Percentiles rank a stretch among this genome's conserved stretches.
Evolutionary conservation across 139 green algal genomes (phyloP).

Genomic region (Raphidocelis subcapitata): DNA sequence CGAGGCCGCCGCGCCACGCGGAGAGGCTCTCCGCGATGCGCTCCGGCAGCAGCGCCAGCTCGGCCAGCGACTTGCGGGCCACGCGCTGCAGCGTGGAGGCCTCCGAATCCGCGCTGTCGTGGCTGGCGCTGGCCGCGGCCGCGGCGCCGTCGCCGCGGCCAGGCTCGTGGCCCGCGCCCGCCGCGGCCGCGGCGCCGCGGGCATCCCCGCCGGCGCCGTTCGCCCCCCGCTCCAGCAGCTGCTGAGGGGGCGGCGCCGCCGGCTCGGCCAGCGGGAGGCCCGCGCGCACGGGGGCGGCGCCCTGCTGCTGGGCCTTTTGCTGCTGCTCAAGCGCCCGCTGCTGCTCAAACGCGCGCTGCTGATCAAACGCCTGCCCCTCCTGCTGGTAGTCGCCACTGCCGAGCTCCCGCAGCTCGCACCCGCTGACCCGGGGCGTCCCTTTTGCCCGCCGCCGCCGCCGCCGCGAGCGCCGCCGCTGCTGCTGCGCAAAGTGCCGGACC

Average conservation of each 20-base stretch:
- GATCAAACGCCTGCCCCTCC: not conserved
- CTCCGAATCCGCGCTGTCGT: no score
- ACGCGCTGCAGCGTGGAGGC: constrained; percentile 15
- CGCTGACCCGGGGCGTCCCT: not conserved
- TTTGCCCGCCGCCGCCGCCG: no score
- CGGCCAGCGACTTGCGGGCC: constrained; percentile 12
- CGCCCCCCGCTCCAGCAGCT: constrained; percentile 1
- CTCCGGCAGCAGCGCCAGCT: constrained; percentile 22
- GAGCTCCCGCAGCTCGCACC: constrained; percentile 3
- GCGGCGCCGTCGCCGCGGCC: no score
- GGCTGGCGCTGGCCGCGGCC: no score
- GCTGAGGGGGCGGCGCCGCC: constrained; percentile 7
- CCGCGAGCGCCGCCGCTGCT: not conserved
- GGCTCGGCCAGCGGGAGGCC: constrained; percentile 7
- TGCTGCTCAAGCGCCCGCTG: not conserved
- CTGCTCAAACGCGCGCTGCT: not conserved
- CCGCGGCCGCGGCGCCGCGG: no score
- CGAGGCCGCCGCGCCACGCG: not conserved
- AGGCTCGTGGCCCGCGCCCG: no score
- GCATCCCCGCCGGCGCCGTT: no score
- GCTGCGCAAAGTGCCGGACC: constrained; percentile 22
- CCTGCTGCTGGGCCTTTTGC: constrained; percentile 12
- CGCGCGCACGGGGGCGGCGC: no score
- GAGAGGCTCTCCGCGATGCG: constrained; percentile 19
- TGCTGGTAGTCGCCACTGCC: not conserved